Evolutionary conservation across 768 basidiomycete genomes (phyloP), one percentile per base, ranked within the genome.

Genomic region (Baorangia bicolor): DNA sequence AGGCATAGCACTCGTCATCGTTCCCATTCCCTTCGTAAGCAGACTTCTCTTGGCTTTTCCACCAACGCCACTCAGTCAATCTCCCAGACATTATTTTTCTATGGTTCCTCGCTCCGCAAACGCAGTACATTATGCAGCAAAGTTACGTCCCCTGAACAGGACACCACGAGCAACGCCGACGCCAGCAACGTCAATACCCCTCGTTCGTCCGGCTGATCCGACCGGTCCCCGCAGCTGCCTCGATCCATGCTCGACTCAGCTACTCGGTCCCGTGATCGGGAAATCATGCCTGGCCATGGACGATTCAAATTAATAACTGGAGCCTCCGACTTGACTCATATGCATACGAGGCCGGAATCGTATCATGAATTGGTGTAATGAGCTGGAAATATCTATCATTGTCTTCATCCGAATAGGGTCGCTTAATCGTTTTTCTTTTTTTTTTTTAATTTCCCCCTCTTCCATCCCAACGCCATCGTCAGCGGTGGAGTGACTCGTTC

Each of bases 1-100:
- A 5, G 75, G 74, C 51, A 63, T 88, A 31, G 82, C 80, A 0
- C 62, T 75, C 10, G 13, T 81, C 18, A 76, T 87, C 68, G 71
- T 82, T 20, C 78, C 82, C 4, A 82, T 88, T 30, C 83, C 83
- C 11, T 83, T 80, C 53, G 82, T 82, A 63, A 50, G 80, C 42
- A 16, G 23, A 34, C 13, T 11, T 11, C 23, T 20, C 16, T 11
- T 8, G 1, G 10, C 11, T 12, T 48, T 21, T 20, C 11, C 12
- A 14, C n/a, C 9, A 13, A n/a, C n/a, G n/a, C 14, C 27, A 13
- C 45, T 57, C 42, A 51, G 31, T 20, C 30, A 11, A 45, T 23
- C 16, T 31, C 16, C n/a, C 40, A 69, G 68, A 28, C 70, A 40
- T 58, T 73, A 14, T 68, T 73, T 33, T 65, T 67, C n/a, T 73